phyloP scores from a whole-genome alignment of 768 basidiomycete species.

The Boletus subparvulus region DNA sequence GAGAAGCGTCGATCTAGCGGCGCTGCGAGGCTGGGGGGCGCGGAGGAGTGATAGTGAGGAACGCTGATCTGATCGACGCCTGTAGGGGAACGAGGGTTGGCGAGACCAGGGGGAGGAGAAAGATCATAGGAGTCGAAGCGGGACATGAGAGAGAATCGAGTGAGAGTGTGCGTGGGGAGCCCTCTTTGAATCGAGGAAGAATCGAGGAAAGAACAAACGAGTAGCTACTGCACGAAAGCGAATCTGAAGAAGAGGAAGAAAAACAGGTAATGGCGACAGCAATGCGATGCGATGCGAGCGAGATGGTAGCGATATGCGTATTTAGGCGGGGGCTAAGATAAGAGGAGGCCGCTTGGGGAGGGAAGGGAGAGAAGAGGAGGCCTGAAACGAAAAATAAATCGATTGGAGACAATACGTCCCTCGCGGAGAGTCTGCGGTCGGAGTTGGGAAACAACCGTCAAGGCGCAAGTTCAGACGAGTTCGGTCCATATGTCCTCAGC shows the following conservation, averaged over 20 bases:
- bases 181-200: slow-evolving; percentile 28
- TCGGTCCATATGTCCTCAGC: neutral
- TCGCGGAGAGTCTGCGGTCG: slow-evolving; percentile 34
- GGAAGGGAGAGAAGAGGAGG: slow-evolving; percentile 14
- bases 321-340: slow-evolving; percentile 36
- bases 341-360: slow-evolving; percentile 12
- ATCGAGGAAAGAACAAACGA: slow-evolving; percentile 24
- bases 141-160: slow-evolving; percentile 38
- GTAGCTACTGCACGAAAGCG: slow-evolving; percentile 33
- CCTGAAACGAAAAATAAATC: slow-evolving; percentile 30
- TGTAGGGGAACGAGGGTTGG: slow-evolving; percentile 25
- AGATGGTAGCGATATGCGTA: slow-evolving; percentile 25
- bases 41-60: slow-evolving; percentile 16
- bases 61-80: slow-evolving; percentile 31
- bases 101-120: slow-evolving; percentile 35
- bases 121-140: slow-evolving; percentile 43
- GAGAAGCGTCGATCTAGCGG: slow-evolving; percentile 26
- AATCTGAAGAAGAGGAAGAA: slow-evolving; percentile 16
- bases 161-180: slow-evolving; percentile 9
- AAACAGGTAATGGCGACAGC: slow-evolving; percentile 29
- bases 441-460: slow-evolving; percentile 31
- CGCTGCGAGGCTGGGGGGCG: slow-evolving; percentile 6
- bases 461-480: slow-evolving; percentile 20
- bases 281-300: slow-evolving; percentile 35
- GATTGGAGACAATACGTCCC: slow-evolving; percentile 24